Evolutionary conservation across 371 early-diverging fungal genomes (phyloP).

Genomic region (Dichotomocladium elegans): DNA sequence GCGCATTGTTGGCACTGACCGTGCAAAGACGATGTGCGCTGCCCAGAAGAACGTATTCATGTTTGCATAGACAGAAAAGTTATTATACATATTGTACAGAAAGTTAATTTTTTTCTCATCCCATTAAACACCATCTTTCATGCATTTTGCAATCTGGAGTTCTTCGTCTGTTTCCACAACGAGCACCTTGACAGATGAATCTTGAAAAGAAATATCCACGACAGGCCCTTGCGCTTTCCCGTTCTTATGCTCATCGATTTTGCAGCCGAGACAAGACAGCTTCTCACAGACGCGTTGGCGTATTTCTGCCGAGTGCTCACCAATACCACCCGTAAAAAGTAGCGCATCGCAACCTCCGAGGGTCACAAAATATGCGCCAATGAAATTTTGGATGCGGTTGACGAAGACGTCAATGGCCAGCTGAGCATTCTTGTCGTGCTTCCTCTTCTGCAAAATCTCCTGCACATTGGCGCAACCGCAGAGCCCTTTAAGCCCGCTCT

Average conservation of each 20-base stretch:
- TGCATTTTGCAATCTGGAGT: slow-evolving; percentile 27
- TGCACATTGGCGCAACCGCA: slow-evolving; percentile 28
- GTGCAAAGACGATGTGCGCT: slow-evolving; percentile 72
- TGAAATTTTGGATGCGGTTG: slow-evolving; percentile 33
- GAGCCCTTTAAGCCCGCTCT: slow-evolving; percentile 28
- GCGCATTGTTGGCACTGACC: slow-evolving; percentile 81
- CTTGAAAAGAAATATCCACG: slow-evolving; percentile 14
- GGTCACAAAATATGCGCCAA: slow-evolving; percentile 29
- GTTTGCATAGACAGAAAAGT: slow-evolving; percentile 49
- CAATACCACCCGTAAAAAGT: slow-evolving; percentile 41
- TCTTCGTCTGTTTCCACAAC: slow-evolving; percentile 42
- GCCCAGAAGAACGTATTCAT: slow-evolving; percentile 68
- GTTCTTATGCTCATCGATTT: slow-evolving; percentile 20
- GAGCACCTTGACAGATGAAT: slow-evolving; percentile 11
- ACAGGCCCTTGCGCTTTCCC: slow-evolving; percentile 1
- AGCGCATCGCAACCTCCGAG: slow-evolving; percentile 26
- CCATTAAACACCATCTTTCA: not conserved
- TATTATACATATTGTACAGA: not conserved
- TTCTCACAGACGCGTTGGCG: slow-evolving; percentile 15
- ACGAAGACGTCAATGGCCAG: slow-evolving; percentile 29
- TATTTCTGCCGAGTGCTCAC: slow-evolving; percentile 24
- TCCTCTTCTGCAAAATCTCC: slow-evolving; percentile 16
- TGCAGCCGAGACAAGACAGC: slow-evolving; percentile 19
- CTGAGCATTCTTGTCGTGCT: slow-evolving; percentile 10
- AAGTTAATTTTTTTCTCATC: not conserved